phyloP scores from a whole-genome alignment of 768 basidiomycete species.

The Boletus rex-veris region DNA sequence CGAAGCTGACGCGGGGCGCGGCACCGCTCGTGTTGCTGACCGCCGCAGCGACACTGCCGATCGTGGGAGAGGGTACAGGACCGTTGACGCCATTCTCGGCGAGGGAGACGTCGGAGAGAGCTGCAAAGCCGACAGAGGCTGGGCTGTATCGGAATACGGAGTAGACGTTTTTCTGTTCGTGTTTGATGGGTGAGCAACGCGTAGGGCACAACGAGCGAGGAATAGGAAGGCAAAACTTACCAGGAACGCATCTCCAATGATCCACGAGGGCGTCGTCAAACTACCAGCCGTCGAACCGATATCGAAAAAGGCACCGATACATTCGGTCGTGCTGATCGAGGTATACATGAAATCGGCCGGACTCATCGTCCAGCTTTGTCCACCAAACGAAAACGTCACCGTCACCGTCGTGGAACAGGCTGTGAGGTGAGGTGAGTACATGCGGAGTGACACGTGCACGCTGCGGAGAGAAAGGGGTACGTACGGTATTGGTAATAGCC shows the following conservation, averaged over 20 bases:
- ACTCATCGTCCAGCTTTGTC: conserved; percentile 45
- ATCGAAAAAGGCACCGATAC: conserved; percentile 55
- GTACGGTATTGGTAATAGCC: conserved; percentile 50
- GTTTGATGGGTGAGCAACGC: neutral
- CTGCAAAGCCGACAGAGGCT: conserved; percentile 49
- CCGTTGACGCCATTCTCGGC: conserved; percentile 32
- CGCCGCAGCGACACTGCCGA: conserved; percentile 48
- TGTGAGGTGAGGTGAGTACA: neutral
- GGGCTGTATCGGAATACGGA: conserved; percentile 51
- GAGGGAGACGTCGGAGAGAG: conserved; percentile 33
- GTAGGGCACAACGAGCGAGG: too few relatives aligned
- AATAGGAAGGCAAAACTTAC: conserved; percentile 10
- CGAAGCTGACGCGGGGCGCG: neutral
- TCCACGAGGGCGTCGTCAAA: conserved; percentile 39
- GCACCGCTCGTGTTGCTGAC: conserved; percentile 33
- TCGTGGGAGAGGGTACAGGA: conserved; percentile 50
- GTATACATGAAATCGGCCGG: conserved; percentile 47
- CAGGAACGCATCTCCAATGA: conserved; percentile 52
- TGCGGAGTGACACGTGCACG: neutral
- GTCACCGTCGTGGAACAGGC: conserved; percentile 38
- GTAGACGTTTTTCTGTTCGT: conserved; percentile 50
- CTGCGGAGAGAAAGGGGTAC: neutral
- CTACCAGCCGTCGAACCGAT: conserved; percentile 31
- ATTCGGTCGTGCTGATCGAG: conserved; percentile 36
- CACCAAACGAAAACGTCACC: conserved; percentile 44